phyloP scores from a whole-genome alignment of 768 basidiomycete genomes.

The Podaxis sp. region DNA sequence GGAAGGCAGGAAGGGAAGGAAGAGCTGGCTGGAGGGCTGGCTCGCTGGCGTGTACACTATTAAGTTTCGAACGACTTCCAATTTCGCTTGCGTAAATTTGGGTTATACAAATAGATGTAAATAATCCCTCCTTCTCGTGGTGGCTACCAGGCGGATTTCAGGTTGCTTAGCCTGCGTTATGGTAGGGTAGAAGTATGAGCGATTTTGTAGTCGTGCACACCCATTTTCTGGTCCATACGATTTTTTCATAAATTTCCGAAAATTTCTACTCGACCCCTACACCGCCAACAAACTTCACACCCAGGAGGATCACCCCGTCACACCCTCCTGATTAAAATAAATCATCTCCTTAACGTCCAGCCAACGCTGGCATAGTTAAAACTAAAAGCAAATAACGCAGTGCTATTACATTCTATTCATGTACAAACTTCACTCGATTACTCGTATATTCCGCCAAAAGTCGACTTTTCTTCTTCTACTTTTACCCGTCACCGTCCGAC shows the following conservation, averaged over 20 bases:
- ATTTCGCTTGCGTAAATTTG: slow-evolving; percentile 8
- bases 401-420: slow-evolving; percentile 9
- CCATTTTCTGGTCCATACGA: background rate
- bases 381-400: background rate
- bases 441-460: background rate
- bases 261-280: background rate
- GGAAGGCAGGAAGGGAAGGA: background rate
- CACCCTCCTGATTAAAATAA: background rate
- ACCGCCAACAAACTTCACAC: background rate
- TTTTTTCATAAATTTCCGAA: background rate
- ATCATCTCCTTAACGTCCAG: background rate
- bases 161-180: background rate
- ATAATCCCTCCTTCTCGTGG: background rate
- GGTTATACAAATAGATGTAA: slow-evolving; percentile 6
- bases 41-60: slow-evolving; percentile 9
- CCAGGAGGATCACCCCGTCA: background rate
- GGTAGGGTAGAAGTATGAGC: background rate
- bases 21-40: background rate
- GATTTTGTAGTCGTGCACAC: background rate
- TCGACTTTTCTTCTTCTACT: background rate
- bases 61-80: slow-evolving; percentile 16
- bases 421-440: background rate
- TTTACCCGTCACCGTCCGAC: background rate
- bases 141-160: background rate
- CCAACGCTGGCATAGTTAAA: background rate